Base-by-base conservation (phyloP, 345 rosid genomes). In the Lagerstroemia speciosa region DNA sequence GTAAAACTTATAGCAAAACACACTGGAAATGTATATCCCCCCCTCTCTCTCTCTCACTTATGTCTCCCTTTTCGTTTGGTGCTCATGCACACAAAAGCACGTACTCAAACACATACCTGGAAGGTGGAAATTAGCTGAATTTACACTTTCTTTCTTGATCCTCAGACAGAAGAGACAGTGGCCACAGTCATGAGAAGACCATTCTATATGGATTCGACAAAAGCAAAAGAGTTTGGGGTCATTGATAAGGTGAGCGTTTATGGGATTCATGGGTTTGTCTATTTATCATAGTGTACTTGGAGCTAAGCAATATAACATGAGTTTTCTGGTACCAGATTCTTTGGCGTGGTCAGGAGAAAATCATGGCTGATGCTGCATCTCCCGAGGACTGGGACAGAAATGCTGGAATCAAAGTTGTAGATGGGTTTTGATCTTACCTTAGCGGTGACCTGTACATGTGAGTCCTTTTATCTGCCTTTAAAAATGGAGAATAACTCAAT, bases 141-240 rank as follows among this genome's bases (percentile, higher is more conserved):
- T 43, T 43, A 61, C 69, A 79, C 81, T 26, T 52, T 3, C 32
- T 48, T 70, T 24, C 62, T 67, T 24, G 48, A 80, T 61, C 40
- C 73, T 68, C 53, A 89, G 98, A 82, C 97, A 0, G 77, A 73
- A 57, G 97, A 91, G 84, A 74, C 86, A 1, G 87, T 93, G 15
- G 79, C 89, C 65, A 78, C 82, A 38, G 84, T 48, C 69, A 89
- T 91, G 89, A 87, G 70, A 78, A 76, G 86, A 64, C 92, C 91
- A 24, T 86, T 62, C 78, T 83, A 82, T 71, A 87, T 93, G 97
- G 91, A 91, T 75, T 74, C 91, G 15, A 76, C 62, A 32, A 82
- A 69, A 81, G 98, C 97, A 62, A 81, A 77, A 78, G 94, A 87
- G 72, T 93, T 89, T 75, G 98, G 98, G 36, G 94, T 91, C 76